These are phyloP conservation scores for Camellia japonica DNA, from an alignment of 148 eudicot genomes.

Conservation along the genomic window DNA sequence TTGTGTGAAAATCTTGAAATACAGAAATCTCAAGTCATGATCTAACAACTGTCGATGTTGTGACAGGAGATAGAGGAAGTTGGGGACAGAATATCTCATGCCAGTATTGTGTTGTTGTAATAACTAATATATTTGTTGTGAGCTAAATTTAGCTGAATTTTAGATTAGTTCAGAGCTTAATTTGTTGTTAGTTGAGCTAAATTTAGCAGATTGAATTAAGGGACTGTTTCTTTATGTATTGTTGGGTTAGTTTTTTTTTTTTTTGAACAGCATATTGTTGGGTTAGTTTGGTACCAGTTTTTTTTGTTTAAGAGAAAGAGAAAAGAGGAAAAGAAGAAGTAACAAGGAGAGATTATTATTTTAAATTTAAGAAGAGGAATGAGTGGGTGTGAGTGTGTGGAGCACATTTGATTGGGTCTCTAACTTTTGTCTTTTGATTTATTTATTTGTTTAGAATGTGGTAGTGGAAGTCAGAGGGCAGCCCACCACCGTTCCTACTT, in stretches of 20 bases:
- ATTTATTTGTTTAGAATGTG: conserved; percentile 22
- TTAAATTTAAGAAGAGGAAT: conserved; percentile 9
- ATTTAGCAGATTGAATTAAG: conserved; percentile 30
- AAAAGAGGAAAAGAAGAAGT: no score
- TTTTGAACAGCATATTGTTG: background rate
- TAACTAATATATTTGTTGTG: conserved; percentile 10
- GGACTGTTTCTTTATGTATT: conserved; percentile 32
- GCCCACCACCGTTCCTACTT: conserved; percentile 15
- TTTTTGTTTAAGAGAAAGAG: no score
- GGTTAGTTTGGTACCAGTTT: background rate
- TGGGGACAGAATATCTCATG: no score
- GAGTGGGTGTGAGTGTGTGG: conserved; percentile 20
- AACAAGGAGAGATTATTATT: background rate
- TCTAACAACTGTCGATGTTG: no score
- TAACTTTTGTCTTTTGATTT: background rate
- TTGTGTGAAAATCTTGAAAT: no score
- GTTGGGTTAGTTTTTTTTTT: background rate
- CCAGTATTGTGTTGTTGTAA: background rate
- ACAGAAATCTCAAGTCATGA: no score
- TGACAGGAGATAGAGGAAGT: no score
- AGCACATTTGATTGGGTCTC: conserved; percentile 16
- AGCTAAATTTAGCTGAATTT: conserved; percentile 53
- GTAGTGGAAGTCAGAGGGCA: conserved; percentile 24
- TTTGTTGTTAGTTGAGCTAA: conserved; percentile 20
- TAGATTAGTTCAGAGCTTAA: conserved; percentile 17